Conservation (phyloP, 208 protist genomes). For the Acanthamoeba culbertsoni region DNA sequence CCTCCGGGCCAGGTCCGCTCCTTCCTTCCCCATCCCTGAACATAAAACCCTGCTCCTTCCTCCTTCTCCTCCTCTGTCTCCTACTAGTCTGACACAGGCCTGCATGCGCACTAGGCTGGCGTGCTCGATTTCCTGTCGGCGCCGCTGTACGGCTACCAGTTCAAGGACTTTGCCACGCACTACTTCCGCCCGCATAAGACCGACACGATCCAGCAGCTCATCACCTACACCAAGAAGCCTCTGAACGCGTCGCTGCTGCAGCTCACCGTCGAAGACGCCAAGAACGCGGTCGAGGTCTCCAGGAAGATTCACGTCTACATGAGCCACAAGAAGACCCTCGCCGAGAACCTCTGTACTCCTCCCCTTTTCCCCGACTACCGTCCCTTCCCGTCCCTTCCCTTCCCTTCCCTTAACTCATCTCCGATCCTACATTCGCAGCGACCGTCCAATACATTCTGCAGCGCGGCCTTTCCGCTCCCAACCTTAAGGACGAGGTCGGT, state of each 20-base stretch:
- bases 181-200: constrained; percentile 47
- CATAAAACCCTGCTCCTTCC: no score
- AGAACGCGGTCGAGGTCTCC: constrained; percentile 49
- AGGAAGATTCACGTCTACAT: constrained; percentile 34
- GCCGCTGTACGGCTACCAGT: constrained; percentile 27
- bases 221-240: constrained; percentile 42
- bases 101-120: not conserved
- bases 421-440: not conserved
- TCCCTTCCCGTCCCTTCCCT: not conserved
- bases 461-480: not conserved
- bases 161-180: constrained; percentile 43
- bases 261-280: not conserved
- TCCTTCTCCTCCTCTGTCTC: no score
- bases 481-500: constrained; percentile 4
- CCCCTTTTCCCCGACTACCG: not conserved
- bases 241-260: constrained; percentile 1
- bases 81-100: not conserved
- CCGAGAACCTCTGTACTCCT: not conserved
- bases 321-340: not conserved
- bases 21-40: no score
- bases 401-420: not conserved
- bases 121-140: constrained; percentile 25
- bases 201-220: constrained; percentile 44
- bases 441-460: constrained; percentile 12
- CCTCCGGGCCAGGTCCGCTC: not conserved